Percentiles rank a stretch among this genome's conserved stretches.
Evolutionary conservation across 2,329 filamentous ascomycete genomes (phyloP).

Genomic region (Fusarium sarcochroum): DNA sequence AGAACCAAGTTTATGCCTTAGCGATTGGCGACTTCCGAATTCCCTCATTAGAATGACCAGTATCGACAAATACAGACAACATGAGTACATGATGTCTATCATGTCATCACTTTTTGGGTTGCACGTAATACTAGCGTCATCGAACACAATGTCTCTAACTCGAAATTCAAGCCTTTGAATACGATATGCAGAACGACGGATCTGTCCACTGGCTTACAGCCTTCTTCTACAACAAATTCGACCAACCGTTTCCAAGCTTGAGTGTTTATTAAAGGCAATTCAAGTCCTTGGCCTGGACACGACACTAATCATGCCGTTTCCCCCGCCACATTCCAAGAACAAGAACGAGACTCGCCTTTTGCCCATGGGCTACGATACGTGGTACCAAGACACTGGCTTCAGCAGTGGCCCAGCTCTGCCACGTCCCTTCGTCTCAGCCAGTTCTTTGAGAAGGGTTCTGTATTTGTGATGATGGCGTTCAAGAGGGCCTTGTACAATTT

Average conservation of each 20-base stretch:
- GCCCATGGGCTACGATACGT: conserved; percentile 4
- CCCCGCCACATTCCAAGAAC: conserved; percentile 2
- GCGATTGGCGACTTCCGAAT: no score
- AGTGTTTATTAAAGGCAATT: conserved; percentile 13
- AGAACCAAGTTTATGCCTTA: no score
- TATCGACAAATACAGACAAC: neutral
- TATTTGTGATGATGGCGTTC: neutral
- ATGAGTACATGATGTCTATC: neutral
- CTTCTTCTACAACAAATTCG: neutral
- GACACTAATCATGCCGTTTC: neutral
- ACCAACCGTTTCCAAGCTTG: no score
- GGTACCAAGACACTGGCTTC: conserved; percentile 10
- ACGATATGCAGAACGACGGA: neutral
- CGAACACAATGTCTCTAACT: neutral
- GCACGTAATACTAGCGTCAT: neutral
- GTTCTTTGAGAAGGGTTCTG: neutral
- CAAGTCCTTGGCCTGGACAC: neutral
- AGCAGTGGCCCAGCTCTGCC: neutral
- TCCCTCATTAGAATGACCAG: no score
- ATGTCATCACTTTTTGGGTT: neutral
- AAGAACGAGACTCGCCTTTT: neutral
- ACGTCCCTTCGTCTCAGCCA: neutral
- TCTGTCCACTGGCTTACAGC: neutral
- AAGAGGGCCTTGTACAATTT: neutral
- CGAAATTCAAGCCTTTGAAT: neutral